Evolutionary conservation across 2,329 filamentous ascomycete species (phyloP), one percentile per base, ranked within the genome.

Genomic region (Cladophialophora immunda): DNA sequence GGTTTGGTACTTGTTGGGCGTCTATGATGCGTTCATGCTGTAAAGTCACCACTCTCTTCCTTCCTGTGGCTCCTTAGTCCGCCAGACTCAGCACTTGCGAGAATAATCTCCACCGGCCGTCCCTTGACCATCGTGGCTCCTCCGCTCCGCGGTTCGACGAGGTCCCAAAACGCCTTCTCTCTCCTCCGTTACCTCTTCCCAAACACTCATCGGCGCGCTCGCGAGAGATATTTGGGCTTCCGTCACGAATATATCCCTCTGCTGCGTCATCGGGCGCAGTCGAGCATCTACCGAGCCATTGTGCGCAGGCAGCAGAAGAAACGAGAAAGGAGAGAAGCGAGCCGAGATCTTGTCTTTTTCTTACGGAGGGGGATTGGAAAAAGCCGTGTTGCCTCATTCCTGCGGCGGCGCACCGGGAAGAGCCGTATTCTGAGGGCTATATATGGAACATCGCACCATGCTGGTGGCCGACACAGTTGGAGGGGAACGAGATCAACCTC

Each of bases 251-350:
- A 87, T 4, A 79, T 97, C 27, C 92, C 92, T 13, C 81, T 84
- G 58, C 85, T 92, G 73, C 91, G 90, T 74, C 87, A 90, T 76
- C 84, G 85, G 61, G 81, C 92, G 8, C 93, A 97, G 79, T 89
- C 89, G 41, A 87, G 89, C 64, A 88, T 97, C 70, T 96, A 95
- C 76, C 85, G 85, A 54, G 92, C 90, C 70, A 84, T 96, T 64
- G 81, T 94, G 69, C 83, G 84, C 72, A 86, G 87, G 58, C 89
- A 92, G 78, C 82, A 80, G 56, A 85, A 81, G 72, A 83, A 85
- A 68, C 78, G 80, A 71, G 81, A 84, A 70, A 81, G 82, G 75
- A 81, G 78, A 70, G 80, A 73, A 78, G 82, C 72, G 78, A 83
- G 74, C 74, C 86, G 74, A 78, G 85, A 70, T 73, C 68, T 85